These are phyloP conservation scores for Aspergillus floridensis DNA, from an alignment of 2,329 filamentous ascomycete genomes.

Conservation along the genomic window DNA sequence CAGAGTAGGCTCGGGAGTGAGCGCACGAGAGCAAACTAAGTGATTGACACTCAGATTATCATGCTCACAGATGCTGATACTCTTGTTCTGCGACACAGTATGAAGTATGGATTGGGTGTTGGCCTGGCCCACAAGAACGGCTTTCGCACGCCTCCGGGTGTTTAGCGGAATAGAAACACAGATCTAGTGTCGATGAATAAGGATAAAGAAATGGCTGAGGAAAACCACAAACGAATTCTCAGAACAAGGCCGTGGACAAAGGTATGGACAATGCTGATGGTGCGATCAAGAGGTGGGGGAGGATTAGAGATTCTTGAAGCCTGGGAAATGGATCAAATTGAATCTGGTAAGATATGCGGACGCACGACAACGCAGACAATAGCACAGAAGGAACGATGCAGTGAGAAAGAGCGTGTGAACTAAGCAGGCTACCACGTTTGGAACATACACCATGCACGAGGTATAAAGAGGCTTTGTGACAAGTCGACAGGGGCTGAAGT, in stretches of 20 bases:
- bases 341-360: constrained; percentile 16
- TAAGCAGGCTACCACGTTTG: constrained; percentile 18
- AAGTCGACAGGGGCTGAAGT: constrained; percentile 1
- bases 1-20: not conserved
- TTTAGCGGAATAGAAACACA: constrained; percentile 1
- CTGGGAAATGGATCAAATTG: constrained; percentile 13
- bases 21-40: not conserved
- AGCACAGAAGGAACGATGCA: constrained; percentile 15
- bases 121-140: not conserved
- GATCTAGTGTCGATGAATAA: not conserved
- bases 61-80: not conserved
- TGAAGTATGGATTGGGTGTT: not conserved
- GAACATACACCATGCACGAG: constrained; percentile 11
- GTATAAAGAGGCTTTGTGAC: constrained; percentile 2
- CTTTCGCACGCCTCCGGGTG: not conserved
- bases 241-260: constrained; percentile 1
- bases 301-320: constrained; percentile 1
- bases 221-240: not conserved
- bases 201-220: not conserved
- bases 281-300: constrained; percentile 1
- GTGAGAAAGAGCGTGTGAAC: constrained; percentile 14
- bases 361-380: constrained; percentile 13
- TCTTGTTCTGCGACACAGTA: not conserved
- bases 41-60: not conserved
- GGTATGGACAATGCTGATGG: not conserved